These are phyloP conservation scores for Leavenworthia alabamica DNA, from an alignment of 345 rosid genomes.

Conservation along the genomic window DNA sequence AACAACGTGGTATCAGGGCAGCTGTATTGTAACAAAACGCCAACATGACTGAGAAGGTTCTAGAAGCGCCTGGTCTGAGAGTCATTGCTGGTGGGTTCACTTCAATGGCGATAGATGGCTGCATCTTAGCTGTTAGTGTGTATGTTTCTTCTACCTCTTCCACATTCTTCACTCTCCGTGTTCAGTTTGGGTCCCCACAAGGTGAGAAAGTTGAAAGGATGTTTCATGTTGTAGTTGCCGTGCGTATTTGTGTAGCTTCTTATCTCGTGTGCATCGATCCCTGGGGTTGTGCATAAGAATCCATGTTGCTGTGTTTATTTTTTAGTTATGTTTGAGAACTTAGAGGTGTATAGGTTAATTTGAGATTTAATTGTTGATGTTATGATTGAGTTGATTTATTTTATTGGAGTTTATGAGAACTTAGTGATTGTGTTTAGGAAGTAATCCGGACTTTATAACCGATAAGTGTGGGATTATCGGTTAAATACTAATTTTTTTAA, in stretches of 20 bases:
- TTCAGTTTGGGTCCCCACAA: slow-evolving; percentile 54
- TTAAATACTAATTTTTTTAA: too few species aligned
- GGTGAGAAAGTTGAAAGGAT: slow-evolving; percentile 76
- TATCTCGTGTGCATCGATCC: slow-evolving; percentile 68
- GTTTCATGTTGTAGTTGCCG: slow-evolving; percentile 75
- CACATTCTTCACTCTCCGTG: slow-evolving; percentile 73
- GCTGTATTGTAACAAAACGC: too few species aligned
- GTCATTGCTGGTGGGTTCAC: slow-evolving; percentile 86
- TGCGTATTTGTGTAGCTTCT: slow-evolving; percentile 60
- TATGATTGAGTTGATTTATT: too few species aligned
- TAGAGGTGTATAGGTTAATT: too few species aligned
- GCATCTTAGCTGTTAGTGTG: slow-evolving; percentile 69
- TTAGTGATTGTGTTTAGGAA: too few species aligned
- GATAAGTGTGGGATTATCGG: too few species aligned
- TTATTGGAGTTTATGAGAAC: too few species aligned
- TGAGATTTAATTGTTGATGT: too few species aligned
- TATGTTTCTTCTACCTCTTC: slow-evolving; percentile 75
- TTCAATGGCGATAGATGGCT: slow-evolving; percentile 74
- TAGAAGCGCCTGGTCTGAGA: slow-evolving; percentile 55
- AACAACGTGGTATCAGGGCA: too few species aligned
- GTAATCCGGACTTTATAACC: too few species aligned
- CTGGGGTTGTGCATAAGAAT: slow-evolving; percentile 95
- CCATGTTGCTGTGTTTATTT: too few species aligned
- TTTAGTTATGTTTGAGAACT: too few species aligned
- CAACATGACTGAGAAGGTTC: slow-evolving; percentile 61